Evolutionary conservation across 768 basidiomycete species (phyloP).

Genomic region (Psilocybe sp.): DNA sequence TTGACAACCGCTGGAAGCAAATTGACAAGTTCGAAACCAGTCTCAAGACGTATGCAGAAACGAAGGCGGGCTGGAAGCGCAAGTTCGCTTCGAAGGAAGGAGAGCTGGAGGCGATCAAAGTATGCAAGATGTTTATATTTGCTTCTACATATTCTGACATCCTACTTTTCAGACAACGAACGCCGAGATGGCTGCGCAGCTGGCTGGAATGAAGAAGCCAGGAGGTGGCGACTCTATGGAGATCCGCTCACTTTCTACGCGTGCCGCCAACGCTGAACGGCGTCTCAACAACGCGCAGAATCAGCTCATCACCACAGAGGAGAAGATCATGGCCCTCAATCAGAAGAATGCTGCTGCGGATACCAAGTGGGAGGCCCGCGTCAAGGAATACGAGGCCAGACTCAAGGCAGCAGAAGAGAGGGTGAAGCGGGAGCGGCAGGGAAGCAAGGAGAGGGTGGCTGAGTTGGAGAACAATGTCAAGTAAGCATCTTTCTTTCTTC

Average conservation of each 20-base stretch:
- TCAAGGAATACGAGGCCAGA: slow-evolving; percentile 85
- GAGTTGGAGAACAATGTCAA: slow-evolving; percentile 73
- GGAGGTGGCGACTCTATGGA: slow-evolving; percentile 64
- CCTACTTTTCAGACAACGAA: slow-evolving; percentile 55
- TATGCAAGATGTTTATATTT: slow-evolving; percentile 24
- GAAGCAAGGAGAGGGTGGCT: slow-evolving; percentile 78
- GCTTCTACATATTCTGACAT: not conserved
- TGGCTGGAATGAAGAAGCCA: slow-evolving; percentile 60
- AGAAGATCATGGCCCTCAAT: slow-evolving; percentile 74
- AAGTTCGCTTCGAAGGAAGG: slow-evolving; percentile 82
- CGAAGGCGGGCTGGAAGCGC: slow-evolving; percentile 80
- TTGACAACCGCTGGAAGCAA: slow-evolving; percentile 87
- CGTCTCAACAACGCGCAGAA: slow-evolving; percentile 84
- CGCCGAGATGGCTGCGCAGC: slow-evolving; percentile 69
- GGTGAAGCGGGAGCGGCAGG: slow-evolving; percentile 91
- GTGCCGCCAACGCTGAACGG: slow-evolving; percentile 83
- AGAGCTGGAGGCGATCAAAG: slow-evolving; percentile 88
- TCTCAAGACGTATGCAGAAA: slow-evolving; percentile 77
- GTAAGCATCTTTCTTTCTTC: slow-evolving; percentile 34
- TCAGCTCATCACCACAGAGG: slow-evolving; percentile 80
- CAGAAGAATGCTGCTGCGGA: slow-evolving; percentile 73
- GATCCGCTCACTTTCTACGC: slow-evolving; percentile 63
- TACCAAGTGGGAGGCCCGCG: slow-evolving; percentile 91
- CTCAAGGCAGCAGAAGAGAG: slow-evolving; percentile 85
- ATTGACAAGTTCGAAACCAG: slow-evolving; percentile 90